These are phyloP conservation scores for Suillus fuscotomentosus DNA, from an alignment of 768 basidiomycete genomes.

Conservation along the genomic window DNA sequence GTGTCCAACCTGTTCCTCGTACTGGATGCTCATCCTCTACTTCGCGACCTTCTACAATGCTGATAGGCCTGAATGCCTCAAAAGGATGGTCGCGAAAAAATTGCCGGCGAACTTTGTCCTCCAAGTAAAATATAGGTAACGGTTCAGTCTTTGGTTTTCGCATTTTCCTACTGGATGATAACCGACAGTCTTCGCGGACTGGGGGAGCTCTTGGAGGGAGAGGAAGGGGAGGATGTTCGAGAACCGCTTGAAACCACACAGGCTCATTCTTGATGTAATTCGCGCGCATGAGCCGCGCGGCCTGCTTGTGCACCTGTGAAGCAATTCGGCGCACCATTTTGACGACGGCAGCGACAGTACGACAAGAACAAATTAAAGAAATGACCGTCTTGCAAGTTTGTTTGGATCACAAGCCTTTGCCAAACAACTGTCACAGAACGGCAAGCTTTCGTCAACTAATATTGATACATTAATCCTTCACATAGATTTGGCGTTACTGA, in stretches of 20 bases:
- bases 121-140: constrained; percentile 67
- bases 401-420: constrained; percentile 5
- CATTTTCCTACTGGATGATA: constrained; percentile 22
- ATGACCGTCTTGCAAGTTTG: not conserved
- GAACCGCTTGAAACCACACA: constrained; percentile 81
- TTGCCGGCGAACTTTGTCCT: constrained; percentile 83
- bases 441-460: not conserved
- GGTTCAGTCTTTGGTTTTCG: constrained; percentile 46
- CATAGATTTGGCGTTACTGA: not conserved
- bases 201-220: constrained; percentile 77
- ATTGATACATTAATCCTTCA: not conserved
- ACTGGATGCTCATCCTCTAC: constrained; percentile 58
- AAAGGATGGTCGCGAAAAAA: constrained; percentile 98
- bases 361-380: not conserved
- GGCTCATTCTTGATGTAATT: constrained; percentile 65
- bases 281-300: constrained; percentile 74
- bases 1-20: constrained; percentile 66
- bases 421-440: constrained; percentile 1
- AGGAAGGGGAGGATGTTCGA: constrained; percentile 84
- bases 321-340: constrained; percentile 79
- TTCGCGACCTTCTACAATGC: constrained; percentile 67
- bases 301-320: constrained; percentile 85
- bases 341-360: not conserved
- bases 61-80: constrained; percentile 82
- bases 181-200: constrained; percentile 45